A percentile compares a stretch with the other conserved stretches of the same genome.
Conservation (phyloP, 2,329 filamentous ascomycete genomes). For the Colletotrichum filicis region DNA sequence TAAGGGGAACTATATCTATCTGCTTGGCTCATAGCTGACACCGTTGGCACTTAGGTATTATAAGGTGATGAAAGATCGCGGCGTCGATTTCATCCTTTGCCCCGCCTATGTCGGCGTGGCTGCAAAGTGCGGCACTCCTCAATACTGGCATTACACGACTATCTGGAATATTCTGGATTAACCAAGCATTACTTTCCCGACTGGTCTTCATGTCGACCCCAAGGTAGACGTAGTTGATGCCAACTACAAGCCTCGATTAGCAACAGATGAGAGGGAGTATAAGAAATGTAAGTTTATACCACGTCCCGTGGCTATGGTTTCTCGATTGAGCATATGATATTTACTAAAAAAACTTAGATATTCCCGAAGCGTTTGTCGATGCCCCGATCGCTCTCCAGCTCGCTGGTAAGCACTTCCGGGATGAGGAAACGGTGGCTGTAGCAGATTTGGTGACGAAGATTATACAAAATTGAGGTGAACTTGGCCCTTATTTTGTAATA, state of each 20-base stretch:
- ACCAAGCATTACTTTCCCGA: constrained; percentile 42
- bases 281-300: constrained; percentile 23
- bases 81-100: constrained; percentile 42
- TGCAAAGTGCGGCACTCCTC: constrained; percentile 35
- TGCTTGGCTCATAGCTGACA: constrained; percentile 44
- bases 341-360: background rate
- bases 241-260: constrained; percentile 8
- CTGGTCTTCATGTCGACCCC: constrained; percentile 27
- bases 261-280: constrained; percentile 14
- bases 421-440: constrained; percentile 26
- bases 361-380: background rate
- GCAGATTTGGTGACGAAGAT: background rate
- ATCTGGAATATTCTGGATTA: constrained; percentile 47
- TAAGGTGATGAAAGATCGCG: constrained; percentile 37
- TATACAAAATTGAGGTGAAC: background rate
- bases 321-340: too few relatives aligned
- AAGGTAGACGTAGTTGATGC: constrained; percentile 1
- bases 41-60: constrained; percentile 13
- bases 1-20: constrained; percentile 50
- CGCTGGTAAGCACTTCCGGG: constrained; percentile 18
- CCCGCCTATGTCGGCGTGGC: constrained; percentile 40
- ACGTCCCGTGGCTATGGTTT: too few relatives aligned
- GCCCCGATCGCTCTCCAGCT: constrained; percentile 20
- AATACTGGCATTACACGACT: constrained; percentile 44
- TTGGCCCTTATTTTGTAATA: too few relatives aligned